Base-by-base conservation (phyloP, 2,329 filamentous ascomycete genomes). In the Paradendryphiella salina region DNA sequence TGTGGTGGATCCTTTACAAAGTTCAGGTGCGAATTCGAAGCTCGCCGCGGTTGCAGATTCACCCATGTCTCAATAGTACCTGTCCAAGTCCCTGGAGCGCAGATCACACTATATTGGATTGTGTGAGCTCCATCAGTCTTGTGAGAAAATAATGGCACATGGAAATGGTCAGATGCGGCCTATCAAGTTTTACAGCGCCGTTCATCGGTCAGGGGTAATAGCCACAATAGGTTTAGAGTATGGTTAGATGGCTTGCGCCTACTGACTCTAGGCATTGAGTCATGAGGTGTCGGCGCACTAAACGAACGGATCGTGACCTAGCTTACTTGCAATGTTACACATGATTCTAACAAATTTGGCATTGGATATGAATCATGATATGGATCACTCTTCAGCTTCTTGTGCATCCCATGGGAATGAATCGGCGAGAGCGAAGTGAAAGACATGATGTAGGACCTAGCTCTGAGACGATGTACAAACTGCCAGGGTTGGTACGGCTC, bases 31-130 rank as follows among this genome's bases (percentile, higher is more conserved):
- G 13, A 49, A 37, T 36, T 29, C 17, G n/a, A 49, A 32, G 34
- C 29, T 34, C 52, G 50, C 60, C 62, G 59, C 63, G 40, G 21
- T 41, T 59, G 57, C 58, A 61, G 54, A 57, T 55, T 53, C 37
- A 59, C 28, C 59, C 63, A 46, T 52, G 46, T 38, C 38, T 17
- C 15, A 32, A 34, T 35, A 46, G 9, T 40, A 41, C 44, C 18
- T 33, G 50, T 18, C 45, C 10, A 18, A 21, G 34, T 42, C 21
- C 29, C 46, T 32, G 43, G 28, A 34, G 31, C 31, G 55, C 38
- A 49, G 55, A 56, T 56, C 47, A 14, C n/a, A n/a, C 37, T 44
- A 15, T 17, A 45, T 60, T 29, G 20, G 36, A 50, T 31, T 17
- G 33, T 32, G 23, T 33, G 41, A 31, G 39, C 37, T 40, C 9